Percentiles rank a stretch among this genome's conserved stretches.
These are phyloP conservation scores for Phytopythium montanum DNA, from an alignment of 352 stramenopile species.

Conservation along the genomic window DNA sequence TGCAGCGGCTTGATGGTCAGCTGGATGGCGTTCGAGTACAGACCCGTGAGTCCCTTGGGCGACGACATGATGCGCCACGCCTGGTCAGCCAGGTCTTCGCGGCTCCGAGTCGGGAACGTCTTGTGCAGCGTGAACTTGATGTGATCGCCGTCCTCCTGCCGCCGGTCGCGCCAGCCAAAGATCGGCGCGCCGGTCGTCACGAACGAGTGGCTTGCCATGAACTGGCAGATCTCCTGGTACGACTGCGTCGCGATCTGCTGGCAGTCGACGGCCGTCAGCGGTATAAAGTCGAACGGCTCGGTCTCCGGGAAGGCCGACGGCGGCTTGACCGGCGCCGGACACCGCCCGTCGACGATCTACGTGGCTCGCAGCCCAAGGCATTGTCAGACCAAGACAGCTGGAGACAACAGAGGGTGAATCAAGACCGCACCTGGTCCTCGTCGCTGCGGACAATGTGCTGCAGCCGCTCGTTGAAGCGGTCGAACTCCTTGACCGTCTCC, in stretches of 20 bases:
- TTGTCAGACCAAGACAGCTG: neutral
- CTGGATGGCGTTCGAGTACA: constrained; percentile 50
- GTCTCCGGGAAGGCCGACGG: constrained; percentile 1
- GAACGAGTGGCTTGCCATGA: constrained; percentile 38
- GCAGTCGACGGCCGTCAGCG: constrained; percentile 38
- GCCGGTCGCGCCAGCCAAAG: constrained; percentile 53
- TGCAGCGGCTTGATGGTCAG: constrained; percentile 39
- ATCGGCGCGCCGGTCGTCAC: constrained; percentile 39
- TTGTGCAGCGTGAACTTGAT: constrained; percentile 62
- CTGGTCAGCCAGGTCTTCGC: constrained; percentile 23
- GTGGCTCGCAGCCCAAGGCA: neutral
- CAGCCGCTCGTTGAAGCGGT: constrained; percentile 4
- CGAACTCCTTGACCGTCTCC: constrained; percentile 6
- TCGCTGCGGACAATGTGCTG: constrained; percentile 5
- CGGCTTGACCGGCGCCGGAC: constrained; percentile 1
- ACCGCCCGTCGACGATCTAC: constrained; percentile 1
- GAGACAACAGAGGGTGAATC: no score
- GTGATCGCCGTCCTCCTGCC: constrained; percentile 26
- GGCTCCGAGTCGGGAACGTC: constrained; percentile 26
- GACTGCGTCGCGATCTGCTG: constrained; percentile 27
- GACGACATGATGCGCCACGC: constrained; percentile 39
- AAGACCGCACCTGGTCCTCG: neutral
- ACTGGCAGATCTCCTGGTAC: constrained; percentile 38
- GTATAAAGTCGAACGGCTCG: constrained; percentile 10
- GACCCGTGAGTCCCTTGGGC: constrained; percentile 15